Conservation (phyloP, 495 filamentous ascomycete genomes). For the Staphylotrichum tortipilum region DNA sequence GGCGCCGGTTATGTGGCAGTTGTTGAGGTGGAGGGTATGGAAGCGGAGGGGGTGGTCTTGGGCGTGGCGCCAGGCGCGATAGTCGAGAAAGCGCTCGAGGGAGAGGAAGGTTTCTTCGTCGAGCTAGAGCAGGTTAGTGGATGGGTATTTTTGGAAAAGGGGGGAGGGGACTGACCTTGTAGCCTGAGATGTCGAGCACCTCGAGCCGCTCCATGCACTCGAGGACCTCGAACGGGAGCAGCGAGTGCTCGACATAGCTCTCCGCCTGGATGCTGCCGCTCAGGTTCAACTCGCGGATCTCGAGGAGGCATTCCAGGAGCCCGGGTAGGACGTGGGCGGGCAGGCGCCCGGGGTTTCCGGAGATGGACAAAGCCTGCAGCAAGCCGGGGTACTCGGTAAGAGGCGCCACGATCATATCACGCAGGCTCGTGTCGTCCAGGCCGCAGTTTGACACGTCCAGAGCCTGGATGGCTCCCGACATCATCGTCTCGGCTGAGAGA, state of each 20-base stretch:
- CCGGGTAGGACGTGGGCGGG: slow-evolving; percentile 16
- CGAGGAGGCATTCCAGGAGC: slow-evolving; percentile 13
- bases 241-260: slow-evolving; percentile 18
- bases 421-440: slow-evolving; percentile 18
- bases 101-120: slow-evolving; percentile 49
- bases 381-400: slow-evolving; percentile 9
- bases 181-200: slow-evolving; percentile 69
- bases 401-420: slow-evolving; percentile 41
- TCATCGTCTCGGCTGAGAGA: slow-evolving; percentile 20
- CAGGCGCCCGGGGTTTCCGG: slow-evolving; percentile 71
- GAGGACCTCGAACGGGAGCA: slow-evolving; percentile 20
- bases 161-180: slow-evolving; percentile 39
- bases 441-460: slow-evolving; percentile 27
- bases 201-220: slow-evolving; percentile 17
- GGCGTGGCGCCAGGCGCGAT: slow-evolving; percentile 47
- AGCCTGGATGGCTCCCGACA: slow-evolving; percentile 16
- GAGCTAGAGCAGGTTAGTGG: too few relatives aligned
- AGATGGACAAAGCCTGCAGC: slow-evolving; percentile 49
- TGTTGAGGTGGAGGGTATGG: slow-evolving; percentile 61
- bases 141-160: too few relatives aligned
- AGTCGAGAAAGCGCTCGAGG: slow-evolving; percentile 33
- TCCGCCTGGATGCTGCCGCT: slow-evolving; percentile 79
- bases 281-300: slow-evolving; percentile 50
- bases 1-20: slow-evolving; percentile 69
- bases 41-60: slow-evolving; percentile 56